Evolutionary conservation across 345 rosid species (phyloP).

Genomic region (Euphorbia pulcherrima): DNA sequence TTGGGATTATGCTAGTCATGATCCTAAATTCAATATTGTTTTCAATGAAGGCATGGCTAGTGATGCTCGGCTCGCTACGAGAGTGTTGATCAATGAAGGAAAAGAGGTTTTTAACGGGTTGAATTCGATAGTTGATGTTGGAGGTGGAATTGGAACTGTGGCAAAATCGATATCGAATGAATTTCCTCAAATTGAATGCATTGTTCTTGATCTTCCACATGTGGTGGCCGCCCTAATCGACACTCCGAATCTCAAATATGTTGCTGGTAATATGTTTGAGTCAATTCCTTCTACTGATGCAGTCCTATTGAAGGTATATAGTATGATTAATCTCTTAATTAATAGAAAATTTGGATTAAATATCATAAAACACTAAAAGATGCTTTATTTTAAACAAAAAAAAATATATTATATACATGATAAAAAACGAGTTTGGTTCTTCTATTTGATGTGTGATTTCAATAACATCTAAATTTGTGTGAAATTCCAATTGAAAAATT

Average conservation of each 20-base stretch:
- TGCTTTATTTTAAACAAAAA: no score
- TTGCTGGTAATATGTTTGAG: conserved; percentile 6
- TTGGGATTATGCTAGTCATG: not conserved
- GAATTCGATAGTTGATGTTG: conserved; percentile 32
- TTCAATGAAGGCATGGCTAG: not conserved
- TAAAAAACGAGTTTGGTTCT: no score
- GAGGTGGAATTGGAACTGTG: conserved; percentile 33
- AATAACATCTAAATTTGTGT: no score
- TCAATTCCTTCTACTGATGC: conserved; percentile 11
- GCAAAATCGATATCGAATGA: conserved; percentile 20
- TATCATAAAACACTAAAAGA: no score
- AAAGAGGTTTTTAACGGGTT: conserved; percentile 25
- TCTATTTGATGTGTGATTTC: no score
- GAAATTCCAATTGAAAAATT: no score
- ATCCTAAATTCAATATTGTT: not conserved
- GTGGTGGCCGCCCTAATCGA: no score
- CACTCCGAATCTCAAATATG: not conserved
- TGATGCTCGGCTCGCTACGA: conserved; percentile 10
- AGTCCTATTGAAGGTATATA: conserved; percentile 5
- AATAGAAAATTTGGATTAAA: no score
- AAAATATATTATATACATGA: no score
- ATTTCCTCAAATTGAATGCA: conserved; percentile 28
- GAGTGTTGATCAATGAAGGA: conserved; percentile 7
- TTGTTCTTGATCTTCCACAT: conserved; percentile 26
- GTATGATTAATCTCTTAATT: no score